These are phyloP conservation scores for Ilyonectria mors-panacis DNA, from an alignment of 2,329 filamentous ascomycete genomes.

Conservation along the genomic window DNA sequence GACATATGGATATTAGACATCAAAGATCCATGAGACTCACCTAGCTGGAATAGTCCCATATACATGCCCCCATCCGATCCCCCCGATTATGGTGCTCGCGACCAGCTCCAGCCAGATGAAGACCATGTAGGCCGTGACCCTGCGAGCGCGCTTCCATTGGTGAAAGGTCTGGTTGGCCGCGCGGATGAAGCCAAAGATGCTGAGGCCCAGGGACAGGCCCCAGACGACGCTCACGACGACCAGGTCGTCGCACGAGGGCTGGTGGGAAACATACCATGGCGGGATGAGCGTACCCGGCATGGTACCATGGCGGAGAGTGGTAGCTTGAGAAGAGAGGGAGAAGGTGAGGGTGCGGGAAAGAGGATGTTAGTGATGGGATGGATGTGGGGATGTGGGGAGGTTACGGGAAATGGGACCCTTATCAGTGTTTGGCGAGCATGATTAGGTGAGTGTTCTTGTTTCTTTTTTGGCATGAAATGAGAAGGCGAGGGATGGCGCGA, in stretches of 20 bases:
- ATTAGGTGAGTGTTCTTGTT: not conserved
- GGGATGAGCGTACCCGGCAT: slow-evolving; percentile 45
- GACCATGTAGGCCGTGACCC: slow-evolving; percentile 55
- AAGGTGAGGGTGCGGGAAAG: not conserved
- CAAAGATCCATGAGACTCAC: slow-evolving; percentile 27
- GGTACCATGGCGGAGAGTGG: too few species aligned
- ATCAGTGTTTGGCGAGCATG: not conserved
- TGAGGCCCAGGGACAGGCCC: slow-evolving; percentile 56
- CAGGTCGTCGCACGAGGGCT: slow-evolving; percentile 48
- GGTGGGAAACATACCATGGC: slow-evolving; percentile 41
- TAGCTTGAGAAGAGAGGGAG: not conserved
- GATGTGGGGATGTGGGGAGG: not conserved
- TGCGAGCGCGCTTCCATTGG: slow-evolving; percentile 50
- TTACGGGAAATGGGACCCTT: not conserved
- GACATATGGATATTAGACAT: not conserved
- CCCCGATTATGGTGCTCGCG: slow-evolving; percentile 52
- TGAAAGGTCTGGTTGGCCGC: slow-evolving; percentile 53
- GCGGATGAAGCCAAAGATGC: slow-evolving; percentile 52
- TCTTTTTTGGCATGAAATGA: not conserved
- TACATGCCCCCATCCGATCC: slow-evolving; percentile 56
- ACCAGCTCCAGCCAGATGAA: slow-evolving; percentile 59
- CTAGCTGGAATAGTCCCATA: slow-evolving; percentile 49
- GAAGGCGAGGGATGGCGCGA: not conserved
- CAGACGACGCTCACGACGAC: slow-evolving; percentile 55
- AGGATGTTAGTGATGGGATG: not conserved